Evolutionary conservation across 345 rosid genomes (phyloP), one percentile per base, ranked within the genome.

Genomic region (Rubroshorea leprosula): DNA sequence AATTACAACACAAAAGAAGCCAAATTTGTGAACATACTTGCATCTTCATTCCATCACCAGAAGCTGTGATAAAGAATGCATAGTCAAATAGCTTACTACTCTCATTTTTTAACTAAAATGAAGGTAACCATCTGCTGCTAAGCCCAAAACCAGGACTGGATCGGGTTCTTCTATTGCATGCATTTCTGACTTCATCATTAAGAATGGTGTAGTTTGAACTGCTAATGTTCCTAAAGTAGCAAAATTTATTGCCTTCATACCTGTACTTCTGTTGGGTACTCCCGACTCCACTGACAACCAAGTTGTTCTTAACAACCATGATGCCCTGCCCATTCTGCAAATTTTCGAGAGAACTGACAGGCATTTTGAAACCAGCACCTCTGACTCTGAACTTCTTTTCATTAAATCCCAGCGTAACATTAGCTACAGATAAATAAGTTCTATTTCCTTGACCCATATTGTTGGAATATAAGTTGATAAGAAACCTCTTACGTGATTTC

Each of bases 181-280:
- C 45, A 61, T 65, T 60, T 60, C 44, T 45, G 38, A 77, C 60
- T 57, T 74, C 38, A 54, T 92, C 93, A 49, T 79, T 64, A 5
- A 83, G 62, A 72, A 92, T 72, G 12, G 74, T 81, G 78, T 92
- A 81, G 73, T 88, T 89, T 38, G 74, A 83, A 76, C 89, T 86
- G 73, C 95, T 88, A 18, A 89, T 61, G 57, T 88, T 88, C 76
- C 96, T 76, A 14, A 75, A 81, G 75, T 81, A 92, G 76, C 98
- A 92, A 47, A 60, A 61, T 18, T 76, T 56, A 39, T 60, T 46
- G 38, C 82, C 78, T 17, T 65, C 62, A 23, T 78, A 86, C 27
- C 63, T 49, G 72, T 86, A 92, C 3, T 66, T 74, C 68, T 88
- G 82, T 63, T 72, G 77, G 13, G 93, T 88, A 47, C 78, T 81